A percentile compares a stretch with the other conserved stretches of the same genome.
Evolutionary conservation across 2,329 filamentous ascomycete species (phyloP).

Genomic region (Diaporthe longicolla): DNA sequence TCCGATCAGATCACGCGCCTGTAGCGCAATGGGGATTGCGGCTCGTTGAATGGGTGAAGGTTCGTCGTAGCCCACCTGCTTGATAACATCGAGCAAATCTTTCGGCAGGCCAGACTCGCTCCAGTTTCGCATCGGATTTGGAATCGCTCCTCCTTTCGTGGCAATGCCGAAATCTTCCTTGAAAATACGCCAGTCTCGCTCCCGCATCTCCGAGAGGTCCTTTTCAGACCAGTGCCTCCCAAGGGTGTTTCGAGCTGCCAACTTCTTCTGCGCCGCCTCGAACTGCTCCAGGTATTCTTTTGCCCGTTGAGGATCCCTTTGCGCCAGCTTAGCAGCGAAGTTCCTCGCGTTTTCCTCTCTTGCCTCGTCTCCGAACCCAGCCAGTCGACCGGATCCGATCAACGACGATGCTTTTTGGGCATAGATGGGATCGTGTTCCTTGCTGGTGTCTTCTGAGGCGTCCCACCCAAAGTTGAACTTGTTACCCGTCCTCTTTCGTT

Average conservation of each 20-base stretch:
- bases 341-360: constrained; percentile 69
- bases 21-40: constrained; percentile 93
- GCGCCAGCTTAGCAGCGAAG: constrained; percentile 80
- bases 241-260: constrained; percentile 77
- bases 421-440: constrained; percentile 86
- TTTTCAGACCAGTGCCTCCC: constrained; percentile 98
- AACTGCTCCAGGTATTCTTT: constrained; percentile 89
- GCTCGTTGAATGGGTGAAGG: constrained; percentile 93
- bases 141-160: constrained; percentile 91
- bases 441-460: constrained; percentile 90
- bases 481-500: constrained; percentile 91
- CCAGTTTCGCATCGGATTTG: constrained; percentile 98
- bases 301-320: constrained; percentile 70
- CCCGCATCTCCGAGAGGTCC: constrained; percentile 91
- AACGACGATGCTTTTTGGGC: constrained; percentile 77
- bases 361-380: constrained; percentile 67
- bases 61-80: constrained; percentile 89
- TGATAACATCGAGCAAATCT: constrained; percentile 84
- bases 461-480: constrained; percentile 99
- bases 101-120: constrained; percentile 84
- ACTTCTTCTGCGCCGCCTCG: constrained; percentile 78
- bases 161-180: constrained; percentile 99
- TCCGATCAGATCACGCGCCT: constrained; percentile 95
- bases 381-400: constrained; percentile 59
- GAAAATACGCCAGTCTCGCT: constrained; percentile 99